Evolutionary conservation across 2,329 filamentous ascomycete species (phyloP), one percentile per base, ranked within the genome.

Genomic region (Daldinia sp.): DNA sequence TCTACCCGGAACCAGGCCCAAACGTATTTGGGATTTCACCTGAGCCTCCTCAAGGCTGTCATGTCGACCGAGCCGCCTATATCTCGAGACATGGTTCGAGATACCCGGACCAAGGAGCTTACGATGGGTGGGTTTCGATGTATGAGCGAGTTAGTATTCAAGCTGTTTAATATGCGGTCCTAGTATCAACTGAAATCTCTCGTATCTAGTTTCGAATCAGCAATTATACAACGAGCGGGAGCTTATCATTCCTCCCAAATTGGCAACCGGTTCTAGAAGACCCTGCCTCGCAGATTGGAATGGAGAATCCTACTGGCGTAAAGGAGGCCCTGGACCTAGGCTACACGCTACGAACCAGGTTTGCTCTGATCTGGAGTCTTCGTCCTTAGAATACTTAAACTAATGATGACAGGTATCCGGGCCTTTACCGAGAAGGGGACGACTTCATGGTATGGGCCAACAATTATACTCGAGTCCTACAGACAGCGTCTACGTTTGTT

Each of bases 371-470:
- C 13, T 9, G 10, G 10, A 28, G 6, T 23, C 10, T 35, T 48
- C n/a, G 26, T 26, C 6, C 41, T 20, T 33, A 39, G 9, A 7
- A n/a, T 12, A 41, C 9, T 4, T 28, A 18, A 30, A n/a, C 55
- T 67, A 10, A 63, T 39, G 10, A 56, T 9, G 51, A 28, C 10
- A 81, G 81, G 57, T 85, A 85, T 63, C 82, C 83, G 0, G 77
- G 84, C 41, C 81, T 91, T 18, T 87, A 87, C 71, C 72, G 75
- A 1, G 81, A 85, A 57, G 82, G 83, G 6, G 80, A 83, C 4
- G 74, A 80, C 7, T 90, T 91, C 72, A 81, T 85, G 7, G 84
- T 89, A 6, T 92, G 88, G 87, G 85, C 88, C 18, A 92, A 92
- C 75, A 86, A 89, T 72, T 91, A 91, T 76, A 85, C 87, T 5